Percentiles rank a stretch among this genome's conserved stretches.
These are phyloP conservation scores for Epicoccum nigrum DNA, from an alignment of 2,329 filamentous ascomycete species.

Conservation along the genomic window DNA sequence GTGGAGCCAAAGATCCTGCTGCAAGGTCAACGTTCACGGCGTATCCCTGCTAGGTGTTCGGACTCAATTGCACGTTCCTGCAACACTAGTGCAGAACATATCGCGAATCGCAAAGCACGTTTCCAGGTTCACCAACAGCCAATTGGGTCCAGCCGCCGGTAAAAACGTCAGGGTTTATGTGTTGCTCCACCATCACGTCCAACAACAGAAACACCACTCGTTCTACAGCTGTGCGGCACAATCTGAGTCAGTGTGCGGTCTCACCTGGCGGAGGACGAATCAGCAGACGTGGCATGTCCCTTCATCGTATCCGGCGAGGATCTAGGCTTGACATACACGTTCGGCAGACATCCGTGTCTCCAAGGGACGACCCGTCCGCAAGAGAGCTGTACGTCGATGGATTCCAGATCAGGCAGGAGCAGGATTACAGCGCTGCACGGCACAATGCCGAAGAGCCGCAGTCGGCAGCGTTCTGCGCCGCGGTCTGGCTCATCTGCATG, in stretches of 20 bases:
- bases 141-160: conserved; percentile 8
- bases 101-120: conserved; percentile 6
- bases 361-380: background rate
- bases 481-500: conserved; percentile 5
- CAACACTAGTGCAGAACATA: background rate
- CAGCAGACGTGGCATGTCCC: background rate
- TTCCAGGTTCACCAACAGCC: conserved; percentile 4
- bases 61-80: conserved; percentile 8
- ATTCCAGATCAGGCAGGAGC: conserved; percentile 8
- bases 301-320: background rate
- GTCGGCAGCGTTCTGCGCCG: conserved; percentile 1
- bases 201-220: background rate
- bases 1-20: conserved; percentile 7
- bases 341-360: conserved; percentile 13
- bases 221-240: conserved; percentile 1
- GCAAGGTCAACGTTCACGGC: conserved; percentile 10
- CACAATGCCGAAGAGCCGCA: conserved; percentile 2
- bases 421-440: background rate
- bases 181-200: conserved; percentile 1
- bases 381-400: background rate
- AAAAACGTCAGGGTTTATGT: conserved; percentile 1
- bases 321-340: background rate
- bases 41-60: conserved; percentile 7
- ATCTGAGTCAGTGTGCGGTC: conserved; percentile 1
- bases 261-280: background rate